Conservation (phyloP, 2,329 filamentous ascomycete species). For the Didymella exigua region DNA sequence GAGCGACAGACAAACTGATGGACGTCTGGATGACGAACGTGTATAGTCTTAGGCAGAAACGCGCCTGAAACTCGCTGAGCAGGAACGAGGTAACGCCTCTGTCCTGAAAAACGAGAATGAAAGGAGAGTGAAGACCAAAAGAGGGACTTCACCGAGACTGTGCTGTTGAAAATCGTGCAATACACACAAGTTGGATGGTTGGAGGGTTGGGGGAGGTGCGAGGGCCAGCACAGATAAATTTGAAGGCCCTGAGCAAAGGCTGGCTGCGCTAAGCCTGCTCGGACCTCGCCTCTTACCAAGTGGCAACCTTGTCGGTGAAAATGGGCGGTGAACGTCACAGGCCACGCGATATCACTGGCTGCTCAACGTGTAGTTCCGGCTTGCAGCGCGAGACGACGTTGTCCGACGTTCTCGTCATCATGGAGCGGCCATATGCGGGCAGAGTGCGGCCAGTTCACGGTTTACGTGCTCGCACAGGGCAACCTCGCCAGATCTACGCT, state of each 20-base stretch:
- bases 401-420: constrained; percentile 6
- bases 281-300: constrained; percentile 17
- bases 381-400: constrained; percentile 3
- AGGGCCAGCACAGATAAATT: constrained; percentile 28
- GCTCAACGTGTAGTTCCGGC: constrained; percentile 6
- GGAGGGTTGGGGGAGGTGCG: constrained; percentile 36
- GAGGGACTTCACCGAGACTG: constrained; percentile 48
- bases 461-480: constrained; percentile 12
- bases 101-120: constrained; percentile 47
- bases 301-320: constrained; percentile 33
- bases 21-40: constrained; percentile 38
- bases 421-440: constrained; percentile 8
- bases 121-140: constrained; percentile 51
- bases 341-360: constrained; percentile 19
- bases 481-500: constrained; percentile 15
- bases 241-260: constrained; percentile 28
- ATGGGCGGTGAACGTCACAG: constrained; percentile 33
- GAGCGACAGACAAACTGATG: constrained; percentile 38
- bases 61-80: constrained; percentile 49
- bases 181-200: constrained; percentile 41
- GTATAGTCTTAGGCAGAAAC: constrained; percentile 47
- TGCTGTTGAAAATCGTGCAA: constrained; percentile 35
- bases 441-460: constrained; percentile 2
- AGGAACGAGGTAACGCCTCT: constrained; percentile 47
- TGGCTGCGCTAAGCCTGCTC: constrained; percentile 25